Percentiles rank a stretch among this genome's conserved stretches.
These are phyloP conservation scores for Phytomonas francai DNA, from an alignment of 208 protist species.

Conservation along the genomic window DNA sequence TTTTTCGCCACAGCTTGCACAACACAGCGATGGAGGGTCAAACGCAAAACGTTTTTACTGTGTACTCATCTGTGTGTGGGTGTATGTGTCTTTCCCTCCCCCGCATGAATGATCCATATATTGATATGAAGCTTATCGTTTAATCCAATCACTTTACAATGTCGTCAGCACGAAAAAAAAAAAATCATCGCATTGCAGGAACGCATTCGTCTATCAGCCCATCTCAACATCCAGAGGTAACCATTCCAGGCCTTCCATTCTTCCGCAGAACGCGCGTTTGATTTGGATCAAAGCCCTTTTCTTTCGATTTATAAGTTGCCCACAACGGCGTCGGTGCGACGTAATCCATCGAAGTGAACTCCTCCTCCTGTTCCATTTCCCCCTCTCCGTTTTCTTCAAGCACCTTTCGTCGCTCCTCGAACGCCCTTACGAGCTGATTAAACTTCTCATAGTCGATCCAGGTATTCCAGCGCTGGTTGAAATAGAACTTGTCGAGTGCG, in stretches of 20 bases:
- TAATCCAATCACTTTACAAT: too few species aligned
- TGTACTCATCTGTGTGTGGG: too few species aligned
- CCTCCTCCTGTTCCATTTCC: not conserved
- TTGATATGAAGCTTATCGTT: too few species aligned
- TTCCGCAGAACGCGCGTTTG: constrained; percentile 65
- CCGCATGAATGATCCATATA: too few species aligned
- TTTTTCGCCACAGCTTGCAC: too few species aligned
- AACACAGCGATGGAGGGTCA: too few species aligned
- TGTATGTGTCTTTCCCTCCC: too few species aligned
- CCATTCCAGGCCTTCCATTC: constrained; percentile 34
- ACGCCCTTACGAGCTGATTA: constrained; percentile 26
- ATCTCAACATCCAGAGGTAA: constrained; percentile 8
- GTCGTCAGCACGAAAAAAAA: too few species aligned
- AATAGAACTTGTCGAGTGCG: constrained; percentile 77
- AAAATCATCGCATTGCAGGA: too few species aligned
- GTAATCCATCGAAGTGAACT: constrained; percentile 81
- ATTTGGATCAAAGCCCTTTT: constrained; percentile 86
- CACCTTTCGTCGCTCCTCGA: constrained; percentile 18
- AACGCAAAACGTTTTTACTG: too few species aligned
- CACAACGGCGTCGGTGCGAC: constrained; percentile 62
- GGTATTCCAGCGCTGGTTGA: constrained; percentile 75
- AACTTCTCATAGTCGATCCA: constrained; percentile 91
- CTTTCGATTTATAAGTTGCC: constrained; percentile 69
- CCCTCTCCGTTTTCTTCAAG: not conserved
- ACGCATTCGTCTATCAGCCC: too few species aligned